Conservation (phyloP, 805 yeast species). For the Pichia californica region DNA sequence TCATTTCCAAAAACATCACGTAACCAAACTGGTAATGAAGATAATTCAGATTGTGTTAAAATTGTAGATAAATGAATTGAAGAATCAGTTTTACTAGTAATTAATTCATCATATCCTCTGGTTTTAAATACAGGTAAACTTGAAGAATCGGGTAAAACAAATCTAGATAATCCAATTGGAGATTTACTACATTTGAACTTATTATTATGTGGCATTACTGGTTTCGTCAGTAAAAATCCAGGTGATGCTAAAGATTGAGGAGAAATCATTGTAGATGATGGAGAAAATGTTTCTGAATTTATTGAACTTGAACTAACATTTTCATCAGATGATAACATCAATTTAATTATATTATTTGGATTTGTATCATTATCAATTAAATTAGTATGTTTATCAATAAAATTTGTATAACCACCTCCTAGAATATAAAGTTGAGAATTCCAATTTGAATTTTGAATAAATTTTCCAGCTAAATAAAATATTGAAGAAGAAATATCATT, state of each 20-base stretch:
- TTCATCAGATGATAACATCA: neutral
- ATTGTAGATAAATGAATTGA: constrained; percentile 22
- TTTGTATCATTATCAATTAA: neutral
- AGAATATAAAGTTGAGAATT: constrained; percentile 37
- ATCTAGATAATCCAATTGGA: constrained; percentile 39
- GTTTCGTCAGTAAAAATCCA: too few relatives aligned
- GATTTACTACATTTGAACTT: neutral
- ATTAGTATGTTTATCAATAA: constrained; percentile 18
- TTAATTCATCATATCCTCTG: constrained; percentile 48
- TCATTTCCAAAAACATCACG: constrained; percentile 29
- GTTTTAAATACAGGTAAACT: constrained; percentile 39
- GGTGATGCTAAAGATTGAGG: too few relatives aligned
- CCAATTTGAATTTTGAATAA: constrained; percentile 34
- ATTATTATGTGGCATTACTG: too few relatives aligned
- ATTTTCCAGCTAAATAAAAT: constrained; percentile 43
- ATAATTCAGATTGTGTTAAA: constrained; percentile 17
- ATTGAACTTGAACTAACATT: constrained; percentile 6
- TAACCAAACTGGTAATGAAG: constrained; percentile 52
- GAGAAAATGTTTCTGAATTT: constrained; percentile 12
- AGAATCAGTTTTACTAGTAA: constrained; percentile 23
- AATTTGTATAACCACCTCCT: constrained; percentile 35
- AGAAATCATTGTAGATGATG: constrained; percentile 3
- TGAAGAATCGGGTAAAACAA: constrained; percentile 43
- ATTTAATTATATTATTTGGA: neutral
- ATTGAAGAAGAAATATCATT: constrained; percentile 32